A percentile compares a stretch with the other conserved stretches of the same genome.
These are phyloP conservation scores for Microthyrium microscopicum DNA, from an alignment of 2,329 filamentous ascomycete genomes.

Conservation along the genomic window DNA sequence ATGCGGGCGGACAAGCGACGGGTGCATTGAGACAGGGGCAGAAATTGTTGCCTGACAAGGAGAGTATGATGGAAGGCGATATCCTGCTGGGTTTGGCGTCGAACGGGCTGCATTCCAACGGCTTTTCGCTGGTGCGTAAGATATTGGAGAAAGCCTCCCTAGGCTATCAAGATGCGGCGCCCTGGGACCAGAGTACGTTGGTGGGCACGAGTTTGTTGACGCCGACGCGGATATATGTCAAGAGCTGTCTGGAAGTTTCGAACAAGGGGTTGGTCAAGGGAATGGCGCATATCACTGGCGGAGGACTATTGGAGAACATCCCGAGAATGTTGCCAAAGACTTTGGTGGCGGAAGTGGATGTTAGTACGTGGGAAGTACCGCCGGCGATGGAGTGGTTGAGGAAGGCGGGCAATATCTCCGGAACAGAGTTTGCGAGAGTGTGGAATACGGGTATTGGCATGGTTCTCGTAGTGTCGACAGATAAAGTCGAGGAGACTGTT, in stretches of 20 bases:
- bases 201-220: conserved; percentile 68
- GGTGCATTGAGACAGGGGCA: conserved; percentile 56
- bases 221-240: conserved; percentile 89
- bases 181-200: conserved; percentile 42
- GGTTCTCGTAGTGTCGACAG: conserved; percentile 63
- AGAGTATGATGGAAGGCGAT: conserved; percentile 66
- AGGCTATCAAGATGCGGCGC: conserved; percentile 52
- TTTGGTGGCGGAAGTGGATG: conserved; percentile 68
- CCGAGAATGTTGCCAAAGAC: conserved; percentile 75
- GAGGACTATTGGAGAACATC: conserved; percentile 83
- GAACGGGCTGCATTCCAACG: conserved; percentile 85
- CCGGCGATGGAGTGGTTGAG: conserved; percentile 81
- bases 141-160: conserved; percentile 63
- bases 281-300: conserved; percentile 92
- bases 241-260: conserved; percentile 49
- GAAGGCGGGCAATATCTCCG: conserved; percentile 49
- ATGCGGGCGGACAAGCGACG: conserved; percentile 78
- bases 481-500: conserved; percentile 44
- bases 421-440: conserved; percentile 70
- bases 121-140: conserved; percentile 88
- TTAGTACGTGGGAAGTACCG: conserved; percentile 56
- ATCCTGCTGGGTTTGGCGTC: conserved; percentile 73
- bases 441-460: conserved; percentile 95
- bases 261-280: conserved; percentile 58
- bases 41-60: conserved; percentile 57